Conservation (phyloP, 75 land plant genomes). For the Isoetes taiwanensis region DNA sequence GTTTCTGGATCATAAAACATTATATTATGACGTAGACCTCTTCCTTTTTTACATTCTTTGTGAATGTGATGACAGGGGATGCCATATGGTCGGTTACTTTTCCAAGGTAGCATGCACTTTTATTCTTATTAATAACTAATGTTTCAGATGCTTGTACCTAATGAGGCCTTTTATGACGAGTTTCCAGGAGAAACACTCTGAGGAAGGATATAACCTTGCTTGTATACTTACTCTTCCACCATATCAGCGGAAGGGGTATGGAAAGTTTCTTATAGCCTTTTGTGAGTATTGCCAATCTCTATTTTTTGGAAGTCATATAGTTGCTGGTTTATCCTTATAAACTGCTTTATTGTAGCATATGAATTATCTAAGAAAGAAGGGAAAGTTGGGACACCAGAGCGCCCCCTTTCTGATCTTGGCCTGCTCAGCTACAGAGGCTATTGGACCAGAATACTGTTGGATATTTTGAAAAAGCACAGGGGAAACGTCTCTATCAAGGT, state of each 20-base stretch:
- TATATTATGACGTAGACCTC: constrained; percentile 90
- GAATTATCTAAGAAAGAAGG: constrained; percentile 96
- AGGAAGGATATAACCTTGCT: constrained; percentile 87
- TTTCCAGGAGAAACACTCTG: constrained; percentile 70
- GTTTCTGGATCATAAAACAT: constrained; percentile 92
- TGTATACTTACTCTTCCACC: constrained; percentile 95
- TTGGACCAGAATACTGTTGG: constrained; percentile 90
- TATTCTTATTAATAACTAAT: too few species aligned
- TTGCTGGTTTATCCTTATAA: not conserved
- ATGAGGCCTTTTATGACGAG: too few species aligned
- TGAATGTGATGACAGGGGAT: constrained; percentile 97
- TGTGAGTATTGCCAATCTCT: constrained; percentile 29
- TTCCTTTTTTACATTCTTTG: constrained; percentile 89
- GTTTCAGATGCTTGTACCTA: too few species aligned
- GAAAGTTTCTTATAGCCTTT: constrained; percentile 87
- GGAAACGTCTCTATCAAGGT: constrained; percentile 91
- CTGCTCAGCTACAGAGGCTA: constrained; percentile 82
- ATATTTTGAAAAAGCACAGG: constrained; percentile 83
- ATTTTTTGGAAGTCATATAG: not conserved
- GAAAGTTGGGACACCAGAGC: constrained; percentile 93
- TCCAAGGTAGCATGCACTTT: constrained; percentile 62
- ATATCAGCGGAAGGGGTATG: constrained; percentile 95
- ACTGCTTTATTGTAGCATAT: constrained; percentile 54
- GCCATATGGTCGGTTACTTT: constrained; percentile 97
- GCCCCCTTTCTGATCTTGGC: constrained; percentile 93